These are phyloP conservation scores for Suillus tomentosus DNA, from an alignment of 768 basidiomycete genomes.

Conservation along the genomic window DNA sequence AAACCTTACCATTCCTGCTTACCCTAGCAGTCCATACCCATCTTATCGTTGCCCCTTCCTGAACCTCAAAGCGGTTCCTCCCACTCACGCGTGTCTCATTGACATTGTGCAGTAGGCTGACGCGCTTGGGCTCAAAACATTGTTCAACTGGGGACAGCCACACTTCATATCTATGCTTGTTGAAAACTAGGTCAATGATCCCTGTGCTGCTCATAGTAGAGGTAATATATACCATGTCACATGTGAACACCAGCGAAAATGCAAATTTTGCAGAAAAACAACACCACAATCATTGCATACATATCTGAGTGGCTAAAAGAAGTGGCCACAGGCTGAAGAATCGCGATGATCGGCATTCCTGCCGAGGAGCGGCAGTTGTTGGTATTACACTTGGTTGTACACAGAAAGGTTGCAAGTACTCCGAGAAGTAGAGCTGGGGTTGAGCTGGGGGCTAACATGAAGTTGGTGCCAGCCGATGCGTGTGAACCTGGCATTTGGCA, in stretches of 20 bases:
- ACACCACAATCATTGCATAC: constrained; percentile 34
- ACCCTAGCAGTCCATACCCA: constrained; percentile 91
- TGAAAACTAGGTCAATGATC: constrained; percentile 80
- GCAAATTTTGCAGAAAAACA: constrained; percentile 42
- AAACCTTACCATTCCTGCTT: constrained; percentile 72
- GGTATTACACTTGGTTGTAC: not conserved
- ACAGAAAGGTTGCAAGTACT: not conserved
- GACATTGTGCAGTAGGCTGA: constrained; percentile 65
- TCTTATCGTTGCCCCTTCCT: constrained; percentile 75
- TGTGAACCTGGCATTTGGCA: not conserved
- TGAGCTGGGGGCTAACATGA: no score
- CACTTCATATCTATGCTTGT: constrained; percentile 67
- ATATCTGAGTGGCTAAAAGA: not conserved
- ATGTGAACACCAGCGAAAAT: not conserved
- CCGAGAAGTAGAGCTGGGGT: no score
- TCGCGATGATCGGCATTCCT: not conserved
- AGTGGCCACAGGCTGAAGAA: not conserved
- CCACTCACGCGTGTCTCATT: constrained; percentile 67
- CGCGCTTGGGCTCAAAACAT: constrained; percentile 66
- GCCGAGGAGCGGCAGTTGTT: not conserved
- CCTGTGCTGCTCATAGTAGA: constrained; percentile 59
- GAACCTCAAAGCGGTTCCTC: constrained; percentile 66
- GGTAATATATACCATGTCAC: constrained; percentile 47
- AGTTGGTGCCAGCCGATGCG: not conserved
- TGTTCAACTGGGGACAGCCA: constrained; percentile 56